These are phyloP conservation scores for Cichorium intybus DNA, from an alignment of 140 eudicot species.

Conservation along the genomic window DNA sequence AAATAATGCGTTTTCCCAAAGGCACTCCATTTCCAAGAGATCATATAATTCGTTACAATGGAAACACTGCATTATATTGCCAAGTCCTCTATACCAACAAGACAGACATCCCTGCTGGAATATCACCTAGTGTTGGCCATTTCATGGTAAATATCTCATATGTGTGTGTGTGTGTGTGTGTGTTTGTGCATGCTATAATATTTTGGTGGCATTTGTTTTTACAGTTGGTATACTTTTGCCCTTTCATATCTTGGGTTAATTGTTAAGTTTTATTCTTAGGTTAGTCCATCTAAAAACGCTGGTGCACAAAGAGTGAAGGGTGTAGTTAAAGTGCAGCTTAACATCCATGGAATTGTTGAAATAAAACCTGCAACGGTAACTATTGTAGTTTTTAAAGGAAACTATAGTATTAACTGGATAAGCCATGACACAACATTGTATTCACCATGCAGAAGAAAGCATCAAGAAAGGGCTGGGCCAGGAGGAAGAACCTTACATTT, in stretches of 20 bases:
- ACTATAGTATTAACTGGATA: neutral
- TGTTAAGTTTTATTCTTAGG: constrained; percentile 27
- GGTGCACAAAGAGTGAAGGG: constrained; percentile 33
- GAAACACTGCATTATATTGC: constrained; percentile 23
- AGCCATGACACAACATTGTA: neutral
- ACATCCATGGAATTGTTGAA: constrained; percentile 53
- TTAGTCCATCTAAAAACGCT: constrained; percentile 46
- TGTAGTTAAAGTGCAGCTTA: constrained; percentile 52
- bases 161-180: neutral
- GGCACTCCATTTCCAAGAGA: constrained; percentile 19
- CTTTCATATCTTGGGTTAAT: neutral
- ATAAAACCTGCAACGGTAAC: constrained; percentile 57
- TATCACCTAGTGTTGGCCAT: constrained; percentile 42
- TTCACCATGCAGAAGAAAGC: constrained; percentile 40
- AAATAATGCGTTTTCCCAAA: constrained; percentile 43
- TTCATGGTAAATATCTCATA: constrained; percentile 35
- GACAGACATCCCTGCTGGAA: constrained; percentile 60
- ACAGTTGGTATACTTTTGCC: neutral
- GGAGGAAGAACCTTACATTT: constrained; percentile 46
- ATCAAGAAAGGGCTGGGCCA: constrained; percentile 24
- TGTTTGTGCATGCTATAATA: neutral
- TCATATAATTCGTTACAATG: constrained; percentile 21
- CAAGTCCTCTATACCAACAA: constrained; percentile 42
- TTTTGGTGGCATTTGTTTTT: neutral
- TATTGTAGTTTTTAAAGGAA: neutral